These are phyloP conservation scores for Myxozyma nipponensis DNA, from an alignment of 805 yeast species.

Conservation along the genomic window DNA sequence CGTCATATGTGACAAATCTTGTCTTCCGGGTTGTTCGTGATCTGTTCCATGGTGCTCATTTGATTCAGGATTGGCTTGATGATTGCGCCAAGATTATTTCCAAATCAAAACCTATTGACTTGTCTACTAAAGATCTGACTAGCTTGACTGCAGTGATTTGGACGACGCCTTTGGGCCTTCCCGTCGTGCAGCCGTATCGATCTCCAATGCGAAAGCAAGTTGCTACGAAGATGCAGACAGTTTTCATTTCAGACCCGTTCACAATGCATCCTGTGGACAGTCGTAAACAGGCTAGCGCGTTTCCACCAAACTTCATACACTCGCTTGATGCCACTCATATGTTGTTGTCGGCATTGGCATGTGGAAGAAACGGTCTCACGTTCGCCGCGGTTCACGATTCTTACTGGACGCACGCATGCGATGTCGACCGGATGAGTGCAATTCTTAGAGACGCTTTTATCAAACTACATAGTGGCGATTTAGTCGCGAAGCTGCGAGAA, in stretches of 20 bases:
- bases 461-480: constrained; percentile 65
- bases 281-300: constrained; percentile 85
- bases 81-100: constrained; percentile 77
- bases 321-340: constrained; percentile 96
- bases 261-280: constrained; percentile 76
- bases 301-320: constrained; percentile 94
- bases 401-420: constrained; percentile 95
- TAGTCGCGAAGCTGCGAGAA: constrained; percentile 62
- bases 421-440: constrained; percentile 66
- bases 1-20: constrained; percentile 66
- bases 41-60: constrained; percentile 86
- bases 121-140: constrained; percentile 23
- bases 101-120: constrained; percentile 55
- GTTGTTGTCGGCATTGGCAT: constrained; percentile 80
- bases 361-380: constrained; percentile 58
- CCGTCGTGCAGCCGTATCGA: constrained; percentile 96
- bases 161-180: constrained; percentile 95
- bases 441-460: constrained; percentile 76
- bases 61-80: constrained; percentile 94
- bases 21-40: constrained; percentile 83
- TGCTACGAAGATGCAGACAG: constrained; percentile 79
- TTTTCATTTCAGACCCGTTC: constrained; percentile 85
- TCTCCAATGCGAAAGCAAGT: constrained; percentile 60
- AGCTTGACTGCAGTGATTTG: constrained; percentile 82
- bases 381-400: constrained; percentile 98